Evolutionary conservation across 306 rosid species (phyloP).

Genomic region (Quercus variabilis): DNA sequence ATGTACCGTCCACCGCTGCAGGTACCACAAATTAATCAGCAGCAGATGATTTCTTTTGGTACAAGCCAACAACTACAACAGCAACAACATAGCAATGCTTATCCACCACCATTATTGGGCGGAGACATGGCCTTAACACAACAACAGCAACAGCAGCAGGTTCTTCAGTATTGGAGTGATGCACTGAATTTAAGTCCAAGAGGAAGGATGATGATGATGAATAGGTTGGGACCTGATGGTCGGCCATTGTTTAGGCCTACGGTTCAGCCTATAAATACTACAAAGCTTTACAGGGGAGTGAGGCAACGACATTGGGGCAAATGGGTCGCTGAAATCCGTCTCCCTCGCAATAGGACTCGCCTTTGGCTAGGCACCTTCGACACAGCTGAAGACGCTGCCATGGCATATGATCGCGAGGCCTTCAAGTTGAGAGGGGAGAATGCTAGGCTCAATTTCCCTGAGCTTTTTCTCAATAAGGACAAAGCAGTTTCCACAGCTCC

Average conservation of each 20-base stretch:
- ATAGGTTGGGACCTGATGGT: slow-evolving; percentile 42
- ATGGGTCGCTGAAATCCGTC: slow-evolving; percentile 98
- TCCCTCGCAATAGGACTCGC: slow-evolving; percentile 84
- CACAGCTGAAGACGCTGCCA: slow-evolving; percentile 95
- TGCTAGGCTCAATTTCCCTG: slow-evolving; percentile 94
- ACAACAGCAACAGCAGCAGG: slow-evolving; percentile 55
- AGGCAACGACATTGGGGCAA: slow-evolving; percentile 99
- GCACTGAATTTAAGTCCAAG: slow-evolving; percentile 70
- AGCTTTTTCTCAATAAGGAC: slow-evolving; percentile 56
- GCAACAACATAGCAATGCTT: slow-evolving; percentile 33
- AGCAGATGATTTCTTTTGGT: slow-evolving; percentile 52
- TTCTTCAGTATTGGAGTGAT: slow-evolving; percentile 74
- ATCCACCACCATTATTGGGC: slow-evolving; percentile 29
- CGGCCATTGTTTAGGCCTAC: slow-evolving; percentile 51
- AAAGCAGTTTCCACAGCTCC: slow-evolving; percentile 28
- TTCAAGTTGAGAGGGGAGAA: slow-evolving; percentile 89
- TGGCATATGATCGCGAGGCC: slow-evolving; percentile 97
- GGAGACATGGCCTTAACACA: slow-evolving; percentile 28
- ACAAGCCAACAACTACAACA: slow-evolving; percentile 24
- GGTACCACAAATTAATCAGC: slow-evolving; percentile 28
- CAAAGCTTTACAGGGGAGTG: slow-evolving; percentile 89
- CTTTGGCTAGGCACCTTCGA: slow-evolving; percentile 98
- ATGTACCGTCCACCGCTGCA: slow-evolving; percentile 26
- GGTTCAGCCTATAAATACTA: slow-evolving; percentile 56
- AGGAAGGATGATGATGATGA: slow-evolving; percentile 70